Base-by-base conservation (phyloP, 306 rosid species). In the Herpetospermum pedunculosum region DNA sequence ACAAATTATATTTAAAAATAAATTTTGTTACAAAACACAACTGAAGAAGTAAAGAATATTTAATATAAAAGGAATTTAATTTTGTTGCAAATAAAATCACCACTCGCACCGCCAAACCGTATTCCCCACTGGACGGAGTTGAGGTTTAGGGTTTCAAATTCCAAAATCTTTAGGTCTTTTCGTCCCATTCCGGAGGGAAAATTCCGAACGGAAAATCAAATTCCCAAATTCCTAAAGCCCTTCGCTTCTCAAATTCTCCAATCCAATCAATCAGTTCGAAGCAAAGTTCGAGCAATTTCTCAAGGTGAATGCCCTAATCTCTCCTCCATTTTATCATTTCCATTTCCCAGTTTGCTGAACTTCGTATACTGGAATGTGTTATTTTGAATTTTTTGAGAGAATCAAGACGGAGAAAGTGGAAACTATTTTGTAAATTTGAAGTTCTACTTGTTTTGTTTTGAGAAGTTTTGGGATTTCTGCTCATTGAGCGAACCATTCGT, bases 171-270 rank as follows among this genome's bases (percentile, higher is more conserved):
- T 32, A 57, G 43, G 43, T 32, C 29, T 63, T 40, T 68, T 40
- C 73, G 54, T 68, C 11, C 72, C n/a, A 11, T 65, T 58, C 26
- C 82, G 80, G 84, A 83, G 91, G 91, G 84, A 83, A 84, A 82
- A 54, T 25, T 70, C 58, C 32, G 25, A 32, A 5, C 15, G 35
- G 26, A 44, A 18, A 37, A 14, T 26, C n/a, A 46, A 48, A 48
- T 48, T n/a, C n/a, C n/a, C 37, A 32, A 71, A 49, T 29, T 21
- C 44, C n/a, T 2, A 26, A 72, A n/a, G 3, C 34, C 26, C 25
- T 41, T 52, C 77, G 59, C 30, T 15, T 67, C 57, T 72, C 80
- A 1, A 40, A 74, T 58, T 50, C 72, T 74, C 38, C 57, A 25
- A 47, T 74, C 38, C 69, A 35, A 59, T 70, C 57, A 23, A 49